Evolutionary conservation across 192 early-diverging fungal genomes (phyloP), one percentile per base, ranked within the genome.

Genomic region (Umbelopsis isabellina): DNA sequence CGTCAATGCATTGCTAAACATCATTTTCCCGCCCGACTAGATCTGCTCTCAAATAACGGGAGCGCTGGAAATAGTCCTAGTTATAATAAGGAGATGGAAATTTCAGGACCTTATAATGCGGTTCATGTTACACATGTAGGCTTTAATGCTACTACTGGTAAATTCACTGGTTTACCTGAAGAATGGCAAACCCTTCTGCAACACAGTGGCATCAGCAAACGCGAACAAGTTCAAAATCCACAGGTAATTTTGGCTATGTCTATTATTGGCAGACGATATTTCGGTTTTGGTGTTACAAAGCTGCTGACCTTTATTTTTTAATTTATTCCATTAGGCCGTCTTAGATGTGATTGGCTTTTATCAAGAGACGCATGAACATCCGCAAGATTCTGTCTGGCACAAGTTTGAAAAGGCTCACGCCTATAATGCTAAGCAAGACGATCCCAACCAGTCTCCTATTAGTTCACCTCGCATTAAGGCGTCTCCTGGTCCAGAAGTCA

Each of bases 101-200:
- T 99, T 68, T 96, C 94, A 16, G 88, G 88, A 23, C 97, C 97
- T 4, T 99, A 94, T 82, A 98, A 98, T 75, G 92, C 97, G 18
- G 91, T 97, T 46, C 97, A 99, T 82, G 85, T 99, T 49, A 98
- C 96, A 22, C 97, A 99, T 78, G 97, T 98, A 51, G 97, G 97
- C 8, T 99, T 94, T 78, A 96, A 99, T 78, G 90, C 92, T 69
- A 95, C 95, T 65, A 97, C 95, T 45, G 96, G 95, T 46, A 95
- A 99, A 84, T 95, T 95, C 69, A 93, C 92, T 44, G 97, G 97
- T 47, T 78, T 99, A 49, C 97, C 97, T 23, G 87, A 90, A 74
- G 93, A 96, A 80, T 99, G 97, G 96, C 90, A 94, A 37, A 84
- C 89, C 33, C 83, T 99, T 79, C 85, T 99, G 35, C 89, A 92